phyloP scores from a whole-genome alignment of 352 stramenopile genomes.

The Phytophthora boehmeriae region DNA sequence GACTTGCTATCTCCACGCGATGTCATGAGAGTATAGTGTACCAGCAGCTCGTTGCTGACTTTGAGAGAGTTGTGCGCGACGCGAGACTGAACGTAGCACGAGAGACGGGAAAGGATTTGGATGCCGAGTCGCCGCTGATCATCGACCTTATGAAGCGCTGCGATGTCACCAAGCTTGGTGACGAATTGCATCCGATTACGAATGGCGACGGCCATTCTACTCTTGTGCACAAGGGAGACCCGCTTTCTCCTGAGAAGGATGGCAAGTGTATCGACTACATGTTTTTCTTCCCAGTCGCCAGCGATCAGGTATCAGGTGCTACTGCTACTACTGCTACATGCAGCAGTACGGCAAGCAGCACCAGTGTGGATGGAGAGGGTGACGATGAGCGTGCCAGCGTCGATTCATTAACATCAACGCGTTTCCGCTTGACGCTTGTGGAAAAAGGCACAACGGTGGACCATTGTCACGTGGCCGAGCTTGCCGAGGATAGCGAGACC shows the following conservation, averaged over 20 bases:
- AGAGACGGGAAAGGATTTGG: conserved; percentile 15
- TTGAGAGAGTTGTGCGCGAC: conserved; percentile 47
- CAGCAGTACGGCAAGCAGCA: conserved; percentile 16
- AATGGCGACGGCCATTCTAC: conserved; percentile 80
- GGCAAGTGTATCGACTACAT: conserved; percentile 91
- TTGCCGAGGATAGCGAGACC: conserved; percentile 29
- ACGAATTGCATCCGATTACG: conserved; percentile 72
- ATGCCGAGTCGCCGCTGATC: conserved; percentile 25
- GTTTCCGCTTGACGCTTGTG: conserved; percentile 50
- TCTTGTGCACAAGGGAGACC: conserved; percentile 56
- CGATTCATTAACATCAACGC: conserved; percentile 15
- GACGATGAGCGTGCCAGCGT: conserved; percentile 31
- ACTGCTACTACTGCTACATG: conserved; percentile 1
- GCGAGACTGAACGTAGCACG: conserved; percentile 28
- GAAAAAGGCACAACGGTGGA: conserved; percentile 59
- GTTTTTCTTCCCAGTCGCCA: conserved; percentile 65
- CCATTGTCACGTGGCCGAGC: conserved; percentile 49
- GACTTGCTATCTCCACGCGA: conserved; percentile 28
- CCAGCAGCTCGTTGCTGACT: conserved; percentile 52
- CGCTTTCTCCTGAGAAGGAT: conserved; percentile 51
- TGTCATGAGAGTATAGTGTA: conserved; percentile 73
- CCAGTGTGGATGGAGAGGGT: conserved; percentile 7
- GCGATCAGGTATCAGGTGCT: conserved; percentile 21
- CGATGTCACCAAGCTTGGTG: conserved; percentile 52
- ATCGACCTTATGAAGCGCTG: conserved; percentile 77